These are phyloP conservation scores for Halenospora varia DNA, from an alignment of 495 filamentous ascomycete genomes.

Conservation along the genomic window DNA sequence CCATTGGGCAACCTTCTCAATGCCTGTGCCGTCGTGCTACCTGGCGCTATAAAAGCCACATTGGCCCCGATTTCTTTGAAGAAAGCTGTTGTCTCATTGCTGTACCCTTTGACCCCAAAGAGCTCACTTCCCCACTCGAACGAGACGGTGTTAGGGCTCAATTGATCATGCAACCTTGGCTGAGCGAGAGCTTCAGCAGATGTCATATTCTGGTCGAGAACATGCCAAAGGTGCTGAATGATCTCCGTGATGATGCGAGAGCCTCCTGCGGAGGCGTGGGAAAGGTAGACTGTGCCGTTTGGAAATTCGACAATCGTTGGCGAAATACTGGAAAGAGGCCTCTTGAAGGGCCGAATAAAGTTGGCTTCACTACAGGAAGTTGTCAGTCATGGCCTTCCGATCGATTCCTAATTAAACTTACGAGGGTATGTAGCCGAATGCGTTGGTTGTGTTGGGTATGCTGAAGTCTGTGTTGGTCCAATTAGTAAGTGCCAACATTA, in stretches of 20 bases:
- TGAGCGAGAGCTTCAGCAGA: conserved; percentile 57
- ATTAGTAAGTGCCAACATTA: conserved; percentile 1
- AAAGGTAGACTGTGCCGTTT: conserved; percentile 62
- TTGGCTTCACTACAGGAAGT: conserved; percentile 75
- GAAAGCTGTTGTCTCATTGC: conserved; percentile 62
- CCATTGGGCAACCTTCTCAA: conserved; percentile 66
- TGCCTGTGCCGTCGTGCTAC: conserved; percentile 66
- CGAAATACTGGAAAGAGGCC: conserved; percentile 76
- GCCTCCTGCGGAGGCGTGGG: conserved; percentile 79
- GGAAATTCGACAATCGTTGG: conserved; percentile 70
- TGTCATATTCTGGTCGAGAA: conserved; percentile 61
- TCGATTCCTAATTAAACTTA: too few species aligned
- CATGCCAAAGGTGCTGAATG: conserved; percentile 70
- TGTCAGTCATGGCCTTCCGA: too few species aligned
- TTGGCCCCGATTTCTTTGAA: conserved; percentile 66
- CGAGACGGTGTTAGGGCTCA: conserved; percentile 61
- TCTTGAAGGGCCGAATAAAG: conserved; percentile 77
- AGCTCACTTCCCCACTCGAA: conserved; percentile 57
- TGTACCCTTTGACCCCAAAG: conserved; percentile 37
- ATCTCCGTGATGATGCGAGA: conserved; percentile 84
- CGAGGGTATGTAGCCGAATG: conserved; percentile 80
- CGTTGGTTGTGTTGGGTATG: conserved; percentile 69
- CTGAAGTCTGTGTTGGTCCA: conserved; percentile 54
- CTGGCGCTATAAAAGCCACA: conserved; percentile 66
- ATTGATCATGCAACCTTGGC: conserved; percentile 79